Evolutionary conservation across 1,284 basidiomycete species (phyloP), one percentile per base, ranked within the genome.

Genomic region (Cutaneotrichosporon sp.): DNA sequence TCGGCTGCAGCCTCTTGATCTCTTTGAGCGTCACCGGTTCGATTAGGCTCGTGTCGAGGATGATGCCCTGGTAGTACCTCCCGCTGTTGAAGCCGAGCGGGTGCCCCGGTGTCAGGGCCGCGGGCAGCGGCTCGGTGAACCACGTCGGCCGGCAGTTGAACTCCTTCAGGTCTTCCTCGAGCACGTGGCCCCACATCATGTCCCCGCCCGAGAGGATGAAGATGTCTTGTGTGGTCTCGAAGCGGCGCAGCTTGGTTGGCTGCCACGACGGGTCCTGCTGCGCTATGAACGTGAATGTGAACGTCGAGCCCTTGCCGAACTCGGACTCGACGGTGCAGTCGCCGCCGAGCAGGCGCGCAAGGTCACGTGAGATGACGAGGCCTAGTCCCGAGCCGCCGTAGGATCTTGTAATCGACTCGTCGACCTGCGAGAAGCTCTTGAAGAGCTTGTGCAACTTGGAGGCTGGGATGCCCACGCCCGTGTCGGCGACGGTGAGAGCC

Each of bases 401-500:
- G 24, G 69, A 72, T 6, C 79, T 55, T 0, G 78, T 75, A 42
- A 77, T 78, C 11, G 69, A 72, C 53, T 72, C 68, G 60, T 80
- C 77, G 13, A 80, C 68, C 56, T 80, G 79, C 10, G 72, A 73
- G 54, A 80, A 80, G 36, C 68, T 70, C 47, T 72, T 69, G 68
- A 80, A 80, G 3, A 80, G 68, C 59, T 73, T 71, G 62, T 73
- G 63, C 67, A 77, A 71, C 63, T 76, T 70, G 63, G 64, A 56
- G 1, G 65, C 63, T 1, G 75, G 68, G 27, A 76, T 73, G 18
- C 73, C 74, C 22, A 77, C 70, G 8, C 75, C 74, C 25, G 72
- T 76, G 55, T 79, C 78, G 31, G 63, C 54, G 4, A 78, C 74
- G 4, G 60, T 63, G 14, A 76, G 53, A 4, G 51, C 59, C 13